Base-by-base conservation (phyloP, 495 filamentous ascomycete species). In the Neurospora pannonica region DNA sequence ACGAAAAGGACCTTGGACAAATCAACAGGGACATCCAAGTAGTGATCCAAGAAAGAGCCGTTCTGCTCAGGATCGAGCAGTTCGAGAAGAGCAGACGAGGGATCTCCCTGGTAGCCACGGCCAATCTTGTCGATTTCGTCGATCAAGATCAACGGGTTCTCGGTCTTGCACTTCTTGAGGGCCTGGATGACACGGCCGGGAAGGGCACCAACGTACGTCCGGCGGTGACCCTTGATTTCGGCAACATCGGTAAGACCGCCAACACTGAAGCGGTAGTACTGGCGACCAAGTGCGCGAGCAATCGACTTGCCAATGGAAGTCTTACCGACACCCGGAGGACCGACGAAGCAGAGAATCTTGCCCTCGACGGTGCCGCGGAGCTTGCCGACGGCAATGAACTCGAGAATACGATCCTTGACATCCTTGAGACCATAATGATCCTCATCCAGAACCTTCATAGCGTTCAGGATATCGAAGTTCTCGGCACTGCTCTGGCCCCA, bases 71-170 rank as follows among this genome's bases (percentile, higher is more conserved):
- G 97, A 77, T 99, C 97, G 38, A 99, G 90, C 39, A 99, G 85
- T 79, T 99, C 97, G 17, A 99, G 87, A 70, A 99, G 87, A 39
- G 97, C 96, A 46, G 95, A 98, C 3, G 97, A 93, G 24, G 97
- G 97, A 76, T 99, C 97, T 71, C 97, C 97, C 82, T 97, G 95
- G 78, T 98, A 93, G 4, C 95, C 97, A 43, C 93, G 89, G 13
- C 97, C 95, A 80, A 99, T 95, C 85, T 99, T 99, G 85, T 99
- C 97, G 70, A 99, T 85, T 81, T 99, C 97, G 81, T 99, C 97
- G 78, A 99, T 98, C 67, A 99, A 84, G 75, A 99, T 93, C 70
- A 99, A 84, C 54, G 97, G 97, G 80, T 99, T 99, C 81, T 98
- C 97, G 0, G 97, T 98, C 81, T 98, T 94, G 82, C 96, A 98